phyloP scores from a whole-genome alignment of 192 early-diverging fungal genomes.

The Lunasporangiospora selenospora region DNA sequence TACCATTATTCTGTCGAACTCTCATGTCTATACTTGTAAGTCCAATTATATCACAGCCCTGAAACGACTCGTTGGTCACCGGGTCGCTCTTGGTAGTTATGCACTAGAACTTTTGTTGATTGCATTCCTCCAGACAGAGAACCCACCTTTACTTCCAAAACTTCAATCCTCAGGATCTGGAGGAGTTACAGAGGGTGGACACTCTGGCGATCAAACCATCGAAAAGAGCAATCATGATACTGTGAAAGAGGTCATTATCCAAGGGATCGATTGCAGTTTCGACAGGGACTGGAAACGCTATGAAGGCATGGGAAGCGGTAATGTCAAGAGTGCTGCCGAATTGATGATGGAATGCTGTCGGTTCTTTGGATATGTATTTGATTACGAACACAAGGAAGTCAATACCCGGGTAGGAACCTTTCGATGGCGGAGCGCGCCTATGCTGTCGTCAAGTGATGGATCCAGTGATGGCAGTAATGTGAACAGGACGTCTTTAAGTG shows the following conservation, averaged over 20 bases:
- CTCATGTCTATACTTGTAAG: no score
- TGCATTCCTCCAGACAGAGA: constrained; percentile 42
- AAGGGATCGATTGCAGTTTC: constrained; percentile 44
- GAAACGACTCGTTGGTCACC: no score
- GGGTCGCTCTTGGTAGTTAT: constrained; percentile 30
- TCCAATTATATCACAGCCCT: no score
- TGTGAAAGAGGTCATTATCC: constrained; percentile 26
- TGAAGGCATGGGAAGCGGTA: constrained; percentile 10
- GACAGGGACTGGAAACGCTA: constrained; percentile 36
- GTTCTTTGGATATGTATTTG: constrained; percentile 48
- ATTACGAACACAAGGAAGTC: constrained; percentile 44
- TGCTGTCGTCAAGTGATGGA: no score
- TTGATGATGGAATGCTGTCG: constrained; percentile 39
- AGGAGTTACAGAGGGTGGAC: no score
- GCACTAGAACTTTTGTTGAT: constrained; percentile 32
- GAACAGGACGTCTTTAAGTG: no score
- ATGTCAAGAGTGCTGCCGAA: constrained; percentile 26
- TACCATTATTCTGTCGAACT: constrained; percentile 1
- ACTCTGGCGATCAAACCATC: no score
- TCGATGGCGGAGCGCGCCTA: constrained; percentile 36
- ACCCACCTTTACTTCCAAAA: constrained; percentile 38
- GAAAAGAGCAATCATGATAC: constrained; percentile 1
- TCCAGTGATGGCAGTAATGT: no score
- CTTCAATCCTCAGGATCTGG: no score
- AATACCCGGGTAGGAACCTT: constrained; percentile 35